Conservation (phyloP, 169 alveolate species). For the Toxoplasma gondii region DNA sequence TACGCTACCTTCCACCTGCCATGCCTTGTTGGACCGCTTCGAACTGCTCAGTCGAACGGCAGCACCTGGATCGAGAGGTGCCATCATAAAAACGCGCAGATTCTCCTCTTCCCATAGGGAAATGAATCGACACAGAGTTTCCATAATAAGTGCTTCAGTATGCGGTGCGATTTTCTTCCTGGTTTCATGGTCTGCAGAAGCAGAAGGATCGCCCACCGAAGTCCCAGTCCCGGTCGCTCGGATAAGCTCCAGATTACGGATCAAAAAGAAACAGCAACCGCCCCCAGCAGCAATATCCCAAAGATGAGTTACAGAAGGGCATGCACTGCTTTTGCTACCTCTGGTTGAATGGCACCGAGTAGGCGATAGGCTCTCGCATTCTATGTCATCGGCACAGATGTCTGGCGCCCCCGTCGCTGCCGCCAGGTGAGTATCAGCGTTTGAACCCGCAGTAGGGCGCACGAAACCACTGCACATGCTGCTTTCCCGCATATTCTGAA, state of each 20-base stretch:
- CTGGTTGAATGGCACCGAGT: not conserved
- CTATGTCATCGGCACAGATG: too few species aligned
- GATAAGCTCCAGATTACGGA: not conserved
- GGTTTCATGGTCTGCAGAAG: not conserved
- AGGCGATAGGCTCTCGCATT: too few species aligned
- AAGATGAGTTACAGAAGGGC: not conserved
- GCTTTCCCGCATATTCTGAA: not conserved
- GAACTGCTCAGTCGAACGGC: not conserved
- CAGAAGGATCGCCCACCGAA: not conserved
- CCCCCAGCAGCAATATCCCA: slow-evolving; percentile 30
- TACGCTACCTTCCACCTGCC: not conserved
- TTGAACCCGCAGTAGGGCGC: too few species aligned
- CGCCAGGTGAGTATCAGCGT: too few species aligned
- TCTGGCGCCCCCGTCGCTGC: too few species aligned
- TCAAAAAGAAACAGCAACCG: not conserved
- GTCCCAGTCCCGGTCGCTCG: not conserved
- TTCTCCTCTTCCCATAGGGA: not conserved
- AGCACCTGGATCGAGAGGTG: not conserved
- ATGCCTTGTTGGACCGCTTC: not conserved
- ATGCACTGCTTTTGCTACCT: not conserved
- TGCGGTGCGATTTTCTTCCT: too few species aligned
- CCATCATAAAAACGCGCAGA: not conserved
- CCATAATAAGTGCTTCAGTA: not conserved
- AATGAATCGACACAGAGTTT: not conserved
- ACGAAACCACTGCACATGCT: not conserved